Base-by-base conservation (phyloP, 2,329 filamentous ascomycete species). In the Trichoderma oligosporum region DNA sequence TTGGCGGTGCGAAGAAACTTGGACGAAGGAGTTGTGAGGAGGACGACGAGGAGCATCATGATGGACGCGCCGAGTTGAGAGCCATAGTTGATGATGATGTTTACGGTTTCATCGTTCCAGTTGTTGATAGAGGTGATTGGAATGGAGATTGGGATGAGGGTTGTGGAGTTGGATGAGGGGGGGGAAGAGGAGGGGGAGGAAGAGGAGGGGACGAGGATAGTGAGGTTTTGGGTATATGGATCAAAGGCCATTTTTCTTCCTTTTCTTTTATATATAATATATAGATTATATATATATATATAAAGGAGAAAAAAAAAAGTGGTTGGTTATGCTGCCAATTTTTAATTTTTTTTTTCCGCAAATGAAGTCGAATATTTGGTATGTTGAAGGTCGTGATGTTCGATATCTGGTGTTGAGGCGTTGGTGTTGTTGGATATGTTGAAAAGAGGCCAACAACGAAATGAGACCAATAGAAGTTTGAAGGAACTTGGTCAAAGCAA, bases 61-160 rank as follows among this genome's bases (percentile, higher is more conserved):
- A 86, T 62, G 45, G 82, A 83, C 22, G 87, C 83, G 27, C 89
- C 89, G 51, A 91, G 77, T 68, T 93, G 88, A 16, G 80, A 73
- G 52, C 82, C 85, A 68, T 86, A 89, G 71, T 85, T 86, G 75
- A 89, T 83, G 67, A 67, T 68, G 24, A 73, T 68, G 64, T 68
- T 72, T 61, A 70, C 59, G 38, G 69, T 66, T 27, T 68, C 66
- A 22, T 64, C 61, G 60, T 69, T 71, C 49, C 68, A 63, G 22
- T 46, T 36, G 61, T 77, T 70, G 45, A 79, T 60, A 12, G 42
- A 7, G 6, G 60, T 11, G n/a, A 75, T 60, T 14, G 73, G 66
- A 44, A 76, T 58, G 4, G 62, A 51, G 56, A 74, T 64, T 11
- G 63, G 56, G 0, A 66, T 47, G 60, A 46, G n/a, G n/a, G n/a